Base-by-base conservation (phyloP, 768 basidiomycete species). In the Russula ochroleuca region DNA sequence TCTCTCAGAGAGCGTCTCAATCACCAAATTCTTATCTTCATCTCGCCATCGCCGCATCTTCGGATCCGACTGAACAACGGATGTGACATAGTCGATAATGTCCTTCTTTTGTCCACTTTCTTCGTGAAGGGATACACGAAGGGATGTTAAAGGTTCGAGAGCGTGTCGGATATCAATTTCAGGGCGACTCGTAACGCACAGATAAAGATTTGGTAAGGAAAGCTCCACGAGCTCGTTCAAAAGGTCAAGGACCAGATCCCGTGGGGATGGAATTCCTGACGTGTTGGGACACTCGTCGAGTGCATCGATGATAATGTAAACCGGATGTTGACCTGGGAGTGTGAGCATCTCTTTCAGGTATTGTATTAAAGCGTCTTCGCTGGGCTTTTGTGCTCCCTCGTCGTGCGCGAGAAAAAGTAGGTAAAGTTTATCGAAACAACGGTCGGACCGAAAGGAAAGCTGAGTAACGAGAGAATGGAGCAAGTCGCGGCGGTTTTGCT, bases 101-200 rank as follows among this genome's bases (percentile, higher is more conserved):
- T 57, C 41, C 5, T 45, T 3, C 41, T 33, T 57, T 45, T 57
- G 55, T 45, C 55, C 55, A 57, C 19, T 57, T 57, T 57, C 31
- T 2, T 57, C 28, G 10, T 57, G 55, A 13, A 56, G 55, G 5
- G 55, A 56, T 6, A 56, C 28, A 5, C 17, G 40, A 17, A 2
- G 11, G 1, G 55, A 31, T 31, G 55, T 56, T 17, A 43, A 31
- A 7, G 40, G 55, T 10, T 56, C 55, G 11, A 56, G 55, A 8
- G 28, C 17, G 11, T 19, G 19, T 43, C 40, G 17, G 15, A 56
- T 56, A n/a, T 56, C 55, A 11, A 56, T 31, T 7, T 56, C 55
- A 1, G 41, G 55, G 17, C 55, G 55, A 43, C 55, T 56, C 2
- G 55, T 56, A 1, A 56, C 55, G 21, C 55, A 56, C 13, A 56